phyloP scores from a whole-genome alignment of 2,329 filamentous ascomycete genomes.

The Hypocreales sp. region DNA sequence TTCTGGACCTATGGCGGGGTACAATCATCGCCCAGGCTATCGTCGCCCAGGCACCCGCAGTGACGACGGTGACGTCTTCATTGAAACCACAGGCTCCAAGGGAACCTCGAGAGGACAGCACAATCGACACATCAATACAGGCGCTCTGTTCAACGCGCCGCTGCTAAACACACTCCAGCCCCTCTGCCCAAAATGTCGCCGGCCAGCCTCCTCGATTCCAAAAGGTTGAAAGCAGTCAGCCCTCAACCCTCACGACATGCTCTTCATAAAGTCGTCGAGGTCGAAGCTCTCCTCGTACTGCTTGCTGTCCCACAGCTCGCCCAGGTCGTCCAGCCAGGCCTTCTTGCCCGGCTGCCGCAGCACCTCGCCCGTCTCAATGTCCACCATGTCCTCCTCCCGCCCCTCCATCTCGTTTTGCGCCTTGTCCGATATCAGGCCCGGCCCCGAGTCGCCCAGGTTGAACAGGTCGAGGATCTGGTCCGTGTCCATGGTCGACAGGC shows the following conservation, averaged over 20 bases:
- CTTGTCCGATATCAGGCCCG: constrained; percentile 47
- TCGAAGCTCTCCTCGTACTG: constrained; percentile 99
- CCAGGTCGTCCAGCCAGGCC: constrained; percentile 84
- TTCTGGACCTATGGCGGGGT: too few relatives aligned
- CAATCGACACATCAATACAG: too few relatives aligned
- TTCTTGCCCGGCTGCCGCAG: constrained; percentile 94
- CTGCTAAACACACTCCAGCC: too few relatives aligned
- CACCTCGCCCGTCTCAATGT: constrained; percentile 82
- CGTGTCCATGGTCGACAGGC: constrained; percentile 89
- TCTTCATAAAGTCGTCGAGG: constrained; percentile 86
- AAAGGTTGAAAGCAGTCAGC: too few relatives aligned
- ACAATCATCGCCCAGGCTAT: too few relatives aligned
- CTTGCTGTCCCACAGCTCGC: constrained; percentile 91
- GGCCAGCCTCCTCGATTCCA: too few relatives aligned
- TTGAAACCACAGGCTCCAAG: too few relatives aligned
- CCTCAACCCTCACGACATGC: constrained; percentile 51
- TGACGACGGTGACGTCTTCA: too few relatives aligned
- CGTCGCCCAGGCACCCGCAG: too few relatives aligned
- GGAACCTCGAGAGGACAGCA: too few relatives aligned
- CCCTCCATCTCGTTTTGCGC: constrained; percentile 41
- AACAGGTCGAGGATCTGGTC: constrained; percentile 96
- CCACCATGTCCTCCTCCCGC: constrained; percentile 74
- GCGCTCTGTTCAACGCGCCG: too few relatives aligned
- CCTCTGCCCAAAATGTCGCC: too few relatives aligned
- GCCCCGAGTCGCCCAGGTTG: constrained; percentile 68